Evolutionary conservation across 345 rosid species (phyloP).

Genomic region (Ceriops tagal): DNA sequence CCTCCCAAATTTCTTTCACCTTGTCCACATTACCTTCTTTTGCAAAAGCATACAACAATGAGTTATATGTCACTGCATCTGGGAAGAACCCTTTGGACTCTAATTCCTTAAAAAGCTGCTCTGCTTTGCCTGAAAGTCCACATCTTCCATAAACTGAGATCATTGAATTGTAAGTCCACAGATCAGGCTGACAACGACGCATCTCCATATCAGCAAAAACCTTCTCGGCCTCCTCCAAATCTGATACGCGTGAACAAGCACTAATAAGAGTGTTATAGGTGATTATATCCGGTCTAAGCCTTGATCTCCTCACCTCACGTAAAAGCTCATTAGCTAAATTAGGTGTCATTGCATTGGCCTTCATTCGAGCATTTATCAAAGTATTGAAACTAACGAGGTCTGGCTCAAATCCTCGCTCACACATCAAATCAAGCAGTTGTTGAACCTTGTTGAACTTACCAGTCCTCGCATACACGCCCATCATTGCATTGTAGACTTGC

Average conservation of each 20-base stretch:
- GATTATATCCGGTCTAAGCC: constrained; percentile 83
- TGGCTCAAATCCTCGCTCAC: constrained; percentile 72
- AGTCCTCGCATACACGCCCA: constrained; percentile 81
- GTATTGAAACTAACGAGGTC: constrained; percentile 95
- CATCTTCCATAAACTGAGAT: constrained; percentile 88
- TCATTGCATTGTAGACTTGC: constrained; percentile 93
- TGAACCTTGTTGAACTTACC: constrained; percentile 65
- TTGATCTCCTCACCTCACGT: constrained; percentile 67
- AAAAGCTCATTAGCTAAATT: constrained; percentile 58
- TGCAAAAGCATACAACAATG: constrained; percentile 93
- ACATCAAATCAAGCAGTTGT: constrained; percentile 72
- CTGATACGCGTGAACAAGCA: constrained; percentile 74
- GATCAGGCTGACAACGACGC: constrained; percentile 74
- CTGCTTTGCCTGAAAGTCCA: constrained; percentile 63
- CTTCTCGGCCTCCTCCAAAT: constrained; percentile 70
- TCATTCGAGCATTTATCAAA: constrained; percentile 80
- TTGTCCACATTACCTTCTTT: constrained; percentile 73
- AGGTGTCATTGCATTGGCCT: constrained; percentile 52
- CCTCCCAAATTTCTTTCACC: constrained; percentile 62
- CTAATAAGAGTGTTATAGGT: constrained; percentile 90
- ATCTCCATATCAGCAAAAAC: constrained; percentile 72
- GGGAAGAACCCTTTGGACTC: constrained; percentile 73
- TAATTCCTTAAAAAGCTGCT: constrained; percentile 66
- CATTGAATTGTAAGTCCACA: constrained; percentile 98
- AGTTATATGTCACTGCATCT: constrained; percentile 85